These are phyloP conservation scores for Macrotyloma uniflorum DNA, from an alignment of 306 rosid species.

Conservation along the genomic window DNA sequence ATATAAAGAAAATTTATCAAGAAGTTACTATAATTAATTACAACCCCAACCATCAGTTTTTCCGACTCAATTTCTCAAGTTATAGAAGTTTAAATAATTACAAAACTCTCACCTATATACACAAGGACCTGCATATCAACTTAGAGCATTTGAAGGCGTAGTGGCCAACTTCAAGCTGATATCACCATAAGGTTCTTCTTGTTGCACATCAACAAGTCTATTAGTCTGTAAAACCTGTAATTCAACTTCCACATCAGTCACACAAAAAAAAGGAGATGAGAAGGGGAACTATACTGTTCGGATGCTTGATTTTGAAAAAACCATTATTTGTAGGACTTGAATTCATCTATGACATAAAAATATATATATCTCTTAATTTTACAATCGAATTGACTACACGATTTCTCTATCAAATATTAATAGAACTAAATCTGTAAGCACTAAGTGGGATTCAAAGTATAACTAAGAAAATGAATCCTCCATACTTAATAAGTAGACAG, in stretches of 20 bases:
- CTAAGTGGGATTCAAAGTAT: background rate
- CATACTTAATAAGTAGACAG: background rate
- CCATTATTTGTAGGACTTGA: background rate
- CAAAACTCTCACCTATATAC: constrained; percentile 50
- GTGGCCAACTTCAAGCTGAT: constrained; percentile 61
- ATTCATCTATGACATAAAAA: background rate
- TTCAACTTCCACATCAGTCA: constrained; percentile 31
- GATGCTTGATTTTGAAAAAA: background rate
- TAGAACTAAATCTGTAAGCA: background rate
- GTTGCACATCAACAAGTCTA: constrained; percentile 65
- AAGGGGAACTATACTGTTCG: background rate
- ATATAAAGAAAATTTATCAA: too few species aligned
- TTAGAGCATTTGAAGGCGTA: constrained; percentile 27
- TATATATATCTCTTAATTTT: background rate
- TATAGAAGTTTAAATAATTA: background rate
- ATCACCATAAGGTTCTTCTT: constrained; percentile 77
- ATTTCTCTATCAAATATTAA: background rate
- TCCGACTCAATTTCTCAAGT: background rate
- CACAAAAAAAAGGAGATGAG: background rate
- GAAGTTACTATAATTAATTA: background rate
- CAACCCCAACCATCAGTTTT: background rate
- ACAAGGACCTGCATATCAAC: constrained; percentile 38
- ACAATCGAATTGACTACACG: background rate
- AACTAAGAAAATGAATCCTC: background rate
- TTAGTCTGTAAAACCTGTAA: constrained; percentile 74